phyloP scores from a whole-genome alignment of 2,329 filamentous ascomycete species.

The Fusarium incarnatum region DNA sequence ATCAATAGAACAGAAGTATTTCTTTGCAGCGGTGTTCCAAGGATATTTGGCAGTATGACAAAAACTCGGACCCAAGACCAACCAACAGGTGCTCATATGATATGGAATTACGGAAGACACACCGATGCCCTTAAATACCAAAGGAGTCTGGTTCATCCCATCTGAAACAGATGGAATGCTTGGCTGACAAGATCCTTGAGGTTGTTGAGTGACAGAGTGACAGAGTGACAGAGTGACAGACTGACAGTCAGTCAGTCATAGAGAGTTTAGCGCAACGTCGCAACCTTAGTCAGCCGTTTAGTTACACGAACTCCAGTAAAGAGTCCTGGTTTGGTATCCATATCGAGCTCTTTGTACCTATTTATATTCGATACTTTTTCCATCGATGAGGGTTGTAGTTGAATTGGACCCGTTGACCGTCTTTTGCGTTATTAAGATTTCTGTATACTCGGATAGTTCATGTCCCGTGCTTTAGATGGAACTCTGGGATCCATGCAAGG shows the following conservation, averaged over 20 bases:
- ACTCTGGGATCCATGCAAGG: conserved; percentile 2
- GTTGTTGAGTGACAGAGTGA: background rate
- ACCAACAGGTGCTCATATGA: background rate
- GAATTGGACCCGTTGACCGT: background rate
- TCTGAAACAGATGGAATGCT: background rate
- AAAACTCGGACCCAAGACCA: background rate
- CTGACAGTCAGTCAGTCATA: background rate
- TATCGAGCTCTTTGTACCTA: background rate
- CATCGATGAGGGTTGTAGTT: background rate
- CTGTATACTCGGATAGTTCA: background rate
- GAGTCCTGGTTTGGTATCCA: background rate
- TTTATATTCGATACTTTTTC: background rate
- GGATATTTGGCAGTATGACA: background rate
- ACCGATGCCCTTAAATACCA: background rate
- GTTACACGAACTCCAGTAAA: background rate
- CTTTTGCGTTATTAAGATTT: conserved; percentile 3
- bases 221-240: too few species aligned
- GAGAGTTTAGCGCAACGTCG: background rate
- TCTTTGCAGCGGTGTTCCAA: background rate
- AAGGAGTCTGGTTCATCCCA: background rate
- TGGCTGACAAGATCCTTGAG: background rate
- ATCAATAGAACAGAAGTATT: background rate
- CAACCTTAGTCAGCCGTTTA: background rate
- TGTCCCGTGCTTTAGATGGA: conserved; percentile 1
- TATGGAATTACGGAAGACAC: background rate